Evolutionary conservation across 2,329 filamentous ascomycete genomes (phyloP), one percentile per base, ranked within the genome.

Genomic region (Claviceps monticola): DNA sequence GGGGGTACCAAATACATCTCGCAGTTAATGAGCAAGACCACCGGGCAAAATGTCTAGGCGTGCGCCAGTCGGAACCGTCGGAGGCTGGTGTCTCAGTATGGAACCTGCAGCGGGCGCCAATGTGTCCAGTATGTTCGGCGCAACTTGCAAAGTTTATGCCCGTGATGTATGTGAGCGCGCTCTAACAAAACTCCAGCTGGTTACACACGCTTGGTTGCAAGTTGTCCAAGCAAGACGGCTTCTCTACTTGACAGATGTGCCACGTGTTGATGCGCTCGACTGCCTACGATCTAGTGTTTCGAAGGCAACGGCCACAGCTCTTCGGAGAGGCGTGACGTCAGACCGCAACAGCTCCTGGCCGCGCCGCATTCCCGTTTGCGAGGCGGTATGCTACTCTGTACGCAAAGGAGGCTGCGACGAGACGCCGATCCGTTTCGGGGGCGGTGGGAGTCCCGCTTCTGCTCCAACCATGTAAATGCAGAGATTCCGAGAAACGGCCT

Each of bases 11-110:
- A 29, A 11, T 2, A 29, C 26, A 29, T 29, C 26, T 29, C 26
- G 26, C 26, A 29, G 26, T 29, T 29, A 11, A 62, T 66, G 54
- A 45, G 57, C 54, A 17, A 61, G 55, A 51, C 8, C 8, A 11
- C 3, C 73, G 67, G 66, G 58, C 48, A 34, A 45, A 54, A 9
- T 58, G 38, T 58, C 56, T 5, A 58, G 55, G 37, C 57, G 58
- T 16, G 53, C 54, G 9, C 55, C 59, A 13, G 54, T 68, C 21
- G 53, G 53, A 47, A 41, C 52, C 6, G 67, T 38, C 62, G 65
- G 21, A 62, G 64, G 13, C 54, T 68, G 19, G 54, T 68, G 13
- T 65, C 59, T 19, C 60, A 61, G 49, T 57, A 51, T 29, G 26
- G 26, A 29, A 38, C 52, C 68, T 4, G 51, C 55, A 11, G 57